Evolutionary conservation across 2,329 filamentous ascomycete genomes (phyloP).

Genomic region (Metarhizium album): DNA sequence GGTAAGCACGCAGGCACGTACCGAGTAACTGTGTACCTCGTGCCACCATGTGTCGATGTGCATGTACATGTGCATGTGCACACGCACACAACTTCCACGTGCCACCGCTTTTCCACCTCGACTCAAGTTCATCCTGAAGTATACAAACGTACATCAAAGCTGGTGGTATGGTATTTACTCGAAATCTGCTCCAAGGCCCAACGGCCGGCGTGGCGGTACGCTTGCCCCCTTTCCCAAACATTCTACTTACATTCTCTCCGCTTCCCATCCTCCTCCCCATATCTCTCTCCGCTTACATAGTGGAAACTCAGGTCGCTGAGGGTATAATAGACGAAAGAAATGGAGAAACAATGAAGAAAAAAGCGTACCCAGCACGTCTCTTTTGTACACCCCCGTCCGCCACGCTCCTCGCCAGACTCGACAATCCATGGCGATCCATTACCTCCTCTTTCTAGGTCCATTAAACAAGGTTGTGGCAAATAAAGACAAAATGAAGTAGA

Average conservation of each 20-base stretch:
- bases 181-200: neutral
- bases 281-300: neutral
- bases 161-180: neutral
- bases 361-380: neutral
- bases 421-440: neutral
- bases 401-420: neutral
- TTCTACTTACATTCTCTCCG: neutral
- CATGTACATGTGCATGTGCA: no score
- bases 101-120: neutral
- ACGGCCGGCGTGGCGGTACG: no score
- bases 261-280: neutral
- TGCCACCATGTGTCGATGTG: no score
- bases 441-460: neutral
- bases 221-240: neutral
- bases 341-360: slow-evolving; percentile 2
- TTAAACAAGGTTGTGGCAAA: neutral
- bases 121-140: neutral
- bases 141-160: no score
- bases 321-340: slow-evolving; percentile 9
- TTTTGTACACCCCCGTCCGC: neutral
- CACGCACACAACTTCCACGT: neutral
- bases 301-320: slow-evolving; percentile 1
- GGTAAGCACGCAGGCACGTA: no score
- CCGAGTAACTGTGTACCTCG: no score
- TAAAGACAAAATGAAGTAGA: neutral